phyloP scores from a whole-genome alignment of 1,284 basidiomycete species.

The Mycena citricolor region DNA sequence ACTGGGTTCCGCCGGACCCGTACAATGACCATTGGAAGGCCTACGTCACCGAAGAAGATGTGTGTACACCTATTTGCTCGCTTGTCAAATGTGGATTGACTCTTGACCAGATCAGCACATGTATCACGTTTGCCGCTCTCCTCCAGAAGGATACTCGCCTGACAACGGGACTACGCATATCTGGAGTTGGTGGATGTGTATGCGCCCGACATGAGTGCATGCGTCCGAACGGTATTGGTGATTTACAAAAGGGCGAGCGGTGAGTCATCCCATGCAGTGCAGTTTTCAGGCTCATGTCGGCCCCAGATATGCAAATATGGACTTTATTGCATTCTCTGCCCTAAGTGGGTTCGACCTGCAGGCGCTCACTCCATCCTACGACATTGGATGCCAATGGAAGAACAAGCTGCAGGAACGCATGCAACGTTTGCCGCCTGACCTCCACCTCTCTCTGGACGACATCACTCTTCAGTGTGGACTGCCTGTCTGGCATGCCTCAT shows the following conservation, averaged over 20 bases:
- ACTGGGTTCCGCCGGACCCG: constrained; percentile 2
- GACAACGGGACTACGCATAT: constrained; percentile 9
- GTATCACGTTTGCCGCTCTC: constrained; percentile 14
- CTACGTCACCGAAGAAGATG: constrained; percentile 7
- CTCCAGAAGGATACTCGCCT: constrained; percentile 10
- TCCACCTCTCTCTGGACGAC: constrained; percentile 5
- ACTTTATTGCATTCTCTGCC: constrained; percentile 16
- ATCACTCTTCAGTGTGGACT: constrained; percentile 12
- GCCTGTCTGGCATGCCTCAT: constrained; percentile 29
- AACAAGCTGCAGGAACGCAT: constrained; percentile 14
- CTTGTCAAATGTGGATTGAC: not conserved
- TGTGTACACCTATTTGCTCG: not conserved
- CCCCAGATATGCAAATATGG: constrained; percentile 22
- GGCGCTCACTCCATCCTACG: constrained; percentile 21
- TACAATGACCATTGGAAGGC: constrained; percentile 3
- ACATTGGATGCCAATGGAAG: constrained; percentile 25
- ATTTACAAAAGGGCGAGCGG: constrained; percentile 24
- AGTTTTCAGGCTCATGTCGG: too few relatives aligned
- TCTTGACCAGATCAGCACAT: constrained; percentile 16
- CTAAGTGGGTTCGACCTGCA: not conserved
- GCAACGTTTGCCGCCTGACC: constrained; percentile 4
- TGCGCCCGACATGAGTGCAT: constrained; percentile 16
- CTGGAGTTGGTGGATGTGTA: constrained; percentile 14
- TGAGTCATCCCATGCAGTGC: not conserved
- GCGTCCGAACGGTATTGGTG: constrained; percentile 18